phyloP scores from a whole-genome alignment of 441 rosid species.

The Pelargonium citronellum region DNA sequence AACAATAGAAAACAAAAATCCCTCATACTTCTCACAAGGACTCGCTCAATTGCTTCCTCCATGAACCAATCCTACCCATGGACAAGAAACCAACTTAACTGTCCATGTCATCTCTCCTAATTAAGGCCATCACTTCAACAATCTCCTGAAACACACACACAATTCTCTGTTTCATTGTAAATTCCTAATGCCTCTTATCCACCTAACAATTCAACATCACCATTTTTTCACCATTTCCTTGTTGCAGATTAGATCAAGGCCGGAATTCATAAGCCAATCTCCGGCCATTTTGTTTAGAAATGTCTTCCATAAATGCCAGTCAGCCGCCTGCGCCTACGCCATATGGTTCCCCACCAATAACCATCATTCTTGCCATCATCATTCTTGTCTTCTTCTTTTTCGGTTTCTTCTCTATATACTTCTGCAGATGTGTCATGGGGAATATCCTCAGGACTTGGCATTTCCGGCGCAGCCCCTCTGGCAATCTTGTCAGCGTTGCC shows the following conservation, averaged over 20 bases:
- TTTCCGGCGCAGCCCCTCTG: slow-evolving; percentile 31
- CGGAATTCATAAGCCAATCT: not conserved
- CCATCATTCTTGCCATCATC: slow-evolving; percentile 41
- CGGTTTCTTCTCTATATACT: slow-evolving; percentile 51
- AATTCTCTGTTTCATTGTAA: not conserved
- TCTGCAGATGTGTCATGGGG: slow-evolving; percentile 52
- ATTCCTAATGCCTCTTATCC: not conserved
- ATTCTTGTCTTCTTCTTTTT: slow-evolving; percentile 53
- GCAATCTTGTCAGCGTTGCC: not conserved
- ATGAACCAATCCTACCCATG: not conserved
- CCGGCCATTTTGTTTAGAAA: not conserved
- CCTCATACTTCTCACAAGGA: no score
- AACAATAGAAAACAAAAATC: not conserved
- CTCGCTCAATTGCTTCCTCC: not conserved
- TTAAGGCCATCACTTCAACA: not conserved
- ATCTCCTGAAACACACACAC: not conserved
- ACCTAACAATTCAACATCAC: not conserved
- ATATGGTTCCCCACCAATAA: slow-evolving; percentile 36
- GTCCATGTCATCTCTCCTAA: not conserved
- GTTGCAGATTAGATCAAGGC: no score
- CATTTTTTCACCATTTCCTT: no score
- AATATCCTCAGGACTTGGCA: slow-evolving; percentile 36
- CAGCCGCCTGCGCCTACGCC: slow-evolving; percentile 12
- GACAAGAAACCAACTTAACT: not conserved
- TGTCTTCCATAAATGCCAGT: not conserved